phyloP scores from a whole-genome alignment of 352 stramenopile species.

The Pythium sukuiense region DNA sequence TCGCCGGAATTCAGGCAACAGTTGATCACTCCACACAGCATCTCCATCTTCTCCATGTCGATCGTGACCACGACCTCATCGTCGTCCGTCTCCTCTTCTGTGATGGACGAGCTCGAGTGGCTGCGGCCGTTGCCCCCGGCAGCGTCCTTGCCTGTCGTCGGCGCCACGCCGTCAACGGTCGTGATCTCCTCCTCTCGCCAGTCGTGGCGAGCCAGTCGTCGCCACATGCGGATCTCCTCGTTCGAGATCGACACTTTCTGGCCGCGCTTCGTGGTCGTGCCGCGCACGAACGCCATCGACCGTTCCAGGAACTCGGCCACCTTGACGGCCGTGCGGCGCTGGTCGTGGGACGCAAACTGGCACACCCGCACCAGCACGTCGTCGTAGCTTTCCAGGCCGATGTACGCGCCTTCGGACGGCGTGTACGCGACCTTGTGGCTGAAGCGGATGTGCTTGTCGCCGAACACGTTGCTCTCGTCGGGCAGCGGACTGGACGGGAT shows the following conservation, averaged over 20 bases:
- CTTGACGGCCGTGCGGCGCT: constrained; percentile 67
- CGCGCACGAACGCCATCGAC: constrained; percentile 66
- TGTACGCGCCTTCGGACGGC: constrained; percentile 38
- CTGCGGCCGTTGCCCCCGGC: constrained; percentile 22
- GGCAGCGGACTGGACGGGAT: constrained; percentile 37
- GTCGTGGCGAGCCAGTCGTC: constrained; percentile 63
- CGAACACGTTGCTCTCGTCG: constrained; percentile 47
- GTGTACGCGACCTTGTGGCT: constrained; percentile 32
- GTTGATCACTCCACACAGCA: constrained; percentile 37
- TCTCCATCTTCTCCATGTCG: constrained; percentile 26
- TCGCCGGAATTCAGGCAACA: constrained; percentile 41
- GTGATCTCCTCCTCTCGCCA: constrained; percentile 62
- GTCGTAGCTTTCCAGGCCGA: constrained; percentile 71
- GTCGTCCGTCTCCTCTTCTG: constrained; percentile 37
- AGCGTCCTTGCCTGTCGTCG: constrained; percentile 23
- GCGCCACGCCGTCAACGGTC: constrained; percentile 18
- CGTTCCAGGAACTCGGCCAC: constrained; percentile 80
- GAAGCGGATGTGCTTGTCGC: constrained; percentile 55
- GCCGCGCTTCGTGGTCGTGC: constrained; percentile 63
- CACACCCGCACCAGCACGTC: constrained; percentile 75
- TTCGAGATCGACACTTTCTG: constrained; percentile 79
- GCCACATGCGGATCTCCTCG: constrained; percentile 82
- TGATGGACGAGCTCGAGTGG: constrained; percentile 58
- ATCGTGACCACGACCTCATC: constrained; percentile 29
- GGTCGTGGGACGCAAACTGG: constrained; percentile 61